These are phyloP conservation scores for Populus ilicifolia DNA, from an alignment of 345 rosid species.

Conservation along the genomic window DNA sequence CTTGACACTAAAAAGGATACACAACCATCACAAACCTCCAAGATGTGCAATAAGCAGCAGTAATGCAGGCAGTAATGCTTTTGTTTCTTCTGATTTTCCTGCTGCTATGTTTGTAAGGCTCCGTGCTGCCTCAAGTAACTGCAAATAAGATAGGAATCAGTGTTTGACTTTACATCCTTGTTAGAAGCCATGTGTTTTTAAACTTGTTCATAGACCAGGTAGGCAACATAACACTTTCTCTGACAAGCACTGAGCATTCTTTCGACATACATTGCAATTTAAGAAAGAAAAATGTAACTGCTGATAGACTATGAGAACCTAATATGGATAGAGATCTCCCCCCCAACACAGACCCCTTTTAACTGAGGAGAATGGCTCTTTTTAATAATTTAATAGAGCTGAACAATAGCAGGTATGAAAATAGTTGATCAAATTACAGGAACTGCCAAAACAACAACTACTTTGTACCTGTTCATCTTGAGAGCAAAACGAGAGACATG, in stretches of 20 bases:
- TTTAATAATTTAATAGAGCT: background rate
- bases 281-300: background rate
- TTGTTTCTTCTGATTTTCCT: constrained; percentile 91
- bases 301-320: background rate
- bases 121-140: constrained; percentile 98
- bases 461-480: constrained; percentile 74
- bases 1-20: background rate
- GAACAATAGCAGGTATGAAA: background rate
- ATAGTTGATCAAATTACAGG: background rate
- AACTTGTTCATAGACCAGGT: background rate
- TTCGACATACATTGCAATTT: background rate
- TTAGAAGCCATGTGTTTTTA: background rate
- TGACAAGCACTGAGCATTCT: background rate
- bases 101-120: constrained; percentile 97
- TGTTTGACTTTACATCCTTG: background rate
- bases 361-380: background rate
- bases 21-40: constrained; percentile 57
- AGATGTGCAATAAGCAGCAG: constrained; percentile 90
- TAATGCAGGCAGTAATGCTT: constrained; percentile 73
- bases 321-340: too few species aligned
- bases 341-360: background rate
- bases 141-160: constrained; percentile 21
- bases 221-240: background rate
- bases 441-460: constrained; percentile 2
- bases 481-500: constrained; percentile 87